phyloP scores from a whole-genome alignment of 2,329 filamentous ascomycete species.

The Bipolaris oryzae region DNA sequence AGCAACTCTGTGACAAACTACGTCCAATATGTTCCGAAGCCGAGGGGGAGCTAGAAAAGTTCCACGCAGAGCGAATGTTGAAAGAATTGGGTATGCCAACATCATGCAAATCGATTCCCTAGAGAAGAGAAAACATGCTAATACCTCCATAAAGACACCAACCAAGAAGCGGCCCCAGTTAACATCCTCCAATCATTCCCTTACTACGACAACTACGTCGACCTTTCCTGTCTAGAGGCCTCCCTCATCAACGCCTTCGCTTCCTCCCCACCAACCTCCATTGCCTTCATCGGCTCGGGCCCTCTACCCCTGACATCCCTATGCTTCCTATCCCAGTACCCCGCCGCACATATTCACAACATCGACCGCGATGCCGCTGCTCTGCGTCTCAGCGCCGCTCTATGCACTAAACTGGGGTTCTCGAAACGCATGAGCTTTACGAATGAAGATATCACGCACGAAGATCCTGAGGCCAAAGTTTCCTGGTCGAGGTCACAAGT shows the following conservation, averaged over 20 bases:
- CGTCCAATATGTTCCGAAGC: slow-evolving; percentile 52
- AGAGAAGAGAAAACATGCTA: background rate
- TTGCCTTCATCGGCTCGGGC: slow-evolving; percentile 60
- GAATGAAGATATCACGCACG: slow-evolving; percentile 42
- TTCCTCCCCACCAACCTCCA: slow-evolving; percentile 30
- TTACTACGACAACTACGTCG: slow-evolving; percentile 58
- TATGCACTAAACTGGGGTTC: slow-evolving; percentile 50
- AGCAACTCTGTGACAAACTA: slow-evolving; percentile 47
- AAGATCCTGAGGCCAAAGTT: background rate
- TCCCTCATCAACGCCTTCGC: slow-evolving; percentile 49
- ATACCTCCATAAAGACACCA: background rate
- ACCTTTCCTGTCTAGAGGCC: slow-evolving; percentile 56
- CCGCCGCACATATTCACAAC: slow-evolving; percentile 46
- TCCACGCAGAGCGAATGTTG: slow-evolving; percentile 52
- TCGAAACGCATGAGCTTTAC: slow-evolving; percentile 48
- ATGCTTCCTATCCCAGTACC: slow-evolving; percentile 50
- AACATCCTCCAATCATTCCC: slow-evolving; percentile 48
- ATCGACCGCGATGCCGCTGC: slow-evolving; percentile 51
- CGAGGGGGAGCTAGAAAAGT: slow-evolving; percentile 54
- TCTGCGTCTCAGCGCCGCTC: slow-evolving; percentile 36
- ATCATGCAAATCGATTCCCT: background rate
- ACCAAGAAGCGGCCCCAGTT: background rate
- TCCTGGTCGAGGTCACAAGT: slow-evolving; percentile 51
- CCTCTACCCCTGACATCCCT: slow-evolving; percentile 58
- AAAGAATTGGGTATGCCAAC: background rate